Evolutionary conservation across 1,139 yeast genomes (phyloP), one percentile per base, ranked within the genome.

Genomic region (Kodamaea sp.): DNA sequence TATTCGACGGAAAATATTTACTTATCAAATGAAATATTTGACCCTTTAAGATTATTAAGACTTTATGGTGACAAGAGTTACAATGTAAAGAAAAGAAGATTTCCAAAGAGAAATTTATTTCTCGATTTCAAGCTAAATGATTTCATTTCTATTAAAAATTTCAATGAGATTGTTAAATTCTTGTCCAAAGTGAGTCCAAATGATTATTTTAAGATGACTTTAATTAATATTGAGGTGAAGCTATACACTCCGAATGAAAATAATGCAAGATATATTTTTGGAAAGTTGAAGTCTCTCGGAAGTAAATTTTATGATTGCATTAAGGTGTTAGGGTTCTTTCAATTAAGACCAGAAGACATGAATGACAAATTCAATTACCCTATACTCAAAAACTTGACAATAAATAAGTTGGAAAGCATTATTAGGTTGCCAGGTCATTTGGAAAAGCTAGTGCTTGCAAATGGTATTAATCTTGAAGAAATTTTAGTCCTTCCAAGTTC

Each of bases 381-480:
- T 24, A n/a, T 20, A 20, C 31, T 29, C 12, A 27, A 22, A 5
- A 24, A 29, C 25, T 24, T 28, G 10, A 9, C 23, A 8, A 4
- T n/a, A 12, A 33, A 26, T 26, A 31, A 28, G 22, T 15, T 15
- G 6, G 42, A 39, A n/a, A 27, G 25, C n/a, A 23, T 28, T 3
- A n/a, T 35, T 12, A 41, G 39, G 23, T 32, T 47, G 3, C 51
- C 51, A 7, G 15, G 28, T 6, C 34, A 36, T 5, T 41, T 47
- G 34, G 41, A 39, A 11, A 45, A 39, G 24, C 20, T 47, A 4
- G 41, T 47, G 1, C 10, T 47, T 5, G 45, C 51, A 12, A 47
- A 43, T 27, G 47, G 48, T 7, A 25, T 43, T 24, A 41, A 46
- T 10, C 20, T 47, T 7, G 50, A 46, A 29, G 51, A 47, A 27